Conservation (phyloP, 495 filamentous ascomycete genomes). For the Polyplosphaeria fusca region DNA sequence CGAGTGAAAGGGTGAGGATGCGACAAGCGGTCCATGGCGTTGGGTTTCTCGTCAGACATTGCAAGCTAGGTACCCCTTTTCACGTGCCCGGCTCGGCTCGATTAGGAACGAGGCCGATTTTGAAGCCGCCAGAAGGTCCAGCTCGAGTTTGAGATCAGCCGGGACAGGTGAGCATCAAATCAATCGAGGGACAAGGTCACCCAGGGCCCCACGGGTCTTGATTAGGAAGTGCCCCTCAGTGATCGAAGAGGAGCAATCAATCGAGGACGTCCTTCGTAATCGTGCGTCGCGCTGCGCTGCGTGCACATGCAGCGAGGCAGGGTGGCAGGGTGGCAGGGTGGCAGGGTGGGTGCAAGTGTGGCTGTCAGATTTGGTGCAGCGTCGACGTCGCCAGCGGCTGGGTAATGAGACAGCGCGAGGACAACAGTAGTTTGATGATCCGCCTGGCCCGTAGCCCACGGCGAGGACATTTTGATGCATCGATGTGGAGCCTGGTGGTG, state of each 20-base stretch:
- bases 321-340: neutral
- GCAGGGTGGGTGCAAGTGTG: neutral
- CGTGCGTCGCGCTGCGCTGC: slow-evolving; percentile 4
- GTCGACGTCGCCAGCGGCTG: neutral
- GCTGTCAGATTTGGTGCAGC: neutral
- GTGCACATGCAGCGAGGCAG: neutral
- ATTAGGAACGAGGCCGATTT: neutral
- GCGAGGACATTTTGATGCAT: neutral
- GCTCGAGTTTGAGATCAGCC: slow-evolving; percentile 16
- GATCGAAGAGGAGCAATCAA: slow-evolving; percentile 14
- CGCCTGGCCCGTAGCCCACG: neutral
- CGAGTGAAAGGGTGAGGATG: neutral
- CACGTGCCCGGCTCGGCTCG: too few species aligned
- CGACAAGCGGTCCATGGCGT: neutral
- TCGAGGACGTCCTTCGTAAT: slow-evolving; percentile 7
- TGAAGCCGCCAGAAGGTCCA: neutral
- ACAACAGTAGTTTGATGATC: neutral
- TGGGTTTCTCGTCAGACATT: neutral
- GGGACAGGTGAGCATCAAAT: slow-evolving; percentile 1
- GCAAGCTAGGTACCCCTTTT: neutral
- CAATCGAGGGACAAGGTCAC: slow-evolving; percentile 4
- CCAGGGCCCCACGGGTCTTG: neutral
- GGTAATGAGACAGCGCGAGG: too few species aligned
- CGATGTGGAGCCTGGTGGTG: neutral
- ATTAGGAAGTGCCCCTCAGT: slow-evolving; percentile 21